Evolutionary conservation across 768 basidiomycete species (phyloP), one percentile per base, ranked within the genome.

Genomic region (Tulasnella sp.): DNA sequence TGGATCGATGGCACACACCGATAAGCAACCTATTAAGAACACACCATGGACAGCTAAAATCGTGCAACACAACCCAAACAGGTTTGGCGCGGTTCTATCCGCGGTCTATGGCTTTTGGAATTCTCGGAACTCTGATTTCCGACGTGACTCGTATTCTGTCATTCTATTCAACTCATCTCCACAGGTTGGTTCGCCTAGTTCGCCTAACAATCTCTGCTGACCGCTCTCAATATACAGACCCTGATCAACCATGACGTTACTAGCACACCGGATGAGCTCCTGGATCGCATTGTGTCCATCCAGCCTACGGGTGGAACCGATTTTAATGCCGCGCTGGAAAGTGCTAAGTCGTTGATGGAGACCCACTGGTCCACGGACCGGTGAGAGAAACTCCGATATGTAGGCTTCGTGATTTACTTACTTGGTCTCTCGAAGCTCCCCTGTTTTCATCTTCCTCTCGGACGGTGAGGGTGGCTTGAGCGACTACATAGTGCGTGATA

Each of bases 61-160:
- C 48, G 55, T 64, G 7, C 67, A 66, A 13, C 62, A 56, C 0
- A 69, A 71, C 43, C 67, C 80, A 61, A 78, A 84, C 63, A 70
- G 82, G 26, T 73, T 82, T n/a, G 82, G 82, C 0, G 80, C 82
- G 0, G 83, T 82, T 0, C 78, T 77, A 41, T 79, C 80, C 0
- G 76, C 82, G 1, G 63, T 83, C 8, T 67, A 80, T 56, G 70
- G 71, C n/a, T 84, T 84, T 65, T 84, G 82, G 82, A 63, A 68
- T n/a, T 75, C 83, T 0, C 75, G 83, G 3, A 70, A 74, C 13
- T 47, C 60, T 34, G 67, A 50, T 3, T 59, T 44, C 5, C 74
- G 78, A 29, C 70, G 74, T 32, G 83, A 83, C 61, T 72, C 82
- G 1, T 84, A 84, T 61, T 81, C 78, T 5, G 72, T 84, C 49